Percentiles rank a stretch among this genome's conserved stretches.
Evolutionary conservation across 2,329 filamentous ascomycete species (phyloP).

Genomic region (Plectosphaerella plurivora): DNA sequence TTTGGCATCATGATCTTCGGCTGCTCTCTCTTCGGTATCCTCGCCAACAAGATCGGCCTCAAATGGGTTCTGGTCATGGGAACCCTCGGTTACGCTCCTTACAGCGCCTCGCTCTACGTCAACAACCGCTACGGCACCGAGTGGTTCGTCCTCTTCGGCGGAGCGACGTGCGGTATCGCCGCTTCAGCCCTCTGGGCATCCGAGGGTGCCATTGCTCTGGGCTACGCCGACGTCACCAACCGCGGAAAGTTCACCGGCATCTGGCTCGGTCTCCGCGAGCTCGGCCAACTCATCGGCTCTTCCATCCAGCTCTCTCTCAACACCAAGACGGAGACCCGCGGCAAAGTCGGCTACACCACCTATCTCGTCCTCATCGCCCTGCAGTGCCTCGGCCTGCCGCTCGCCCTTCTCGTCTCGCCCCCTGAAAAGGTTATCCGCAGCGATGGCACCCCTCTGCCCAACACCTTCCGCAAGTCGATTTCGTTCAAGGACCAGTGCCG

Average conservation of each 20-base stretch:
- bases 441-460: slow-evolving; percentile 23
- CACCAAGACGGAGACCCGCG: slow-evolving; percentile 31
- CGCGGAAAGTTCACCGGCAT: slow-evolving; percentile 42
- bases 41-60: slow-evolving; percentile 29
- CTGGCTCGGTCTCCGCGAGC: slow-evolving; percentile 47
- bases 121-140: slow-evolving; percentile 38
- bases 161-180: slow-evolving; percentile 33
- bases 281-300: slow-evolving; percentile 47
- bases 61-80: slow-evolving; percentile 35
- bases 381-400: slow-evolving; percentile 39
- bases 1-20: slow-evolving; percentile 51
- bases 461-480: slow-evolving; percentile 30
- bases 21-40: slow-evolving; percentile 32
- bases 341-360: slow-evolving; percentile 40
- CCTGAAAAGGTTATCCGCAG: slow-evolving; percentile 38
- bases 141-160: slow-evolving; percentile 39
- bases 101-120: slow-evolving; percentile 36
- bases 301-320: slow-evolving; percentile 48
- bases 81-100: slow-evolving; percentile 36
- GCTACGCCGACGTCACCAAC: slow-evolving; percentile 32
- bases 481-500: slow-evolving; percentile 24
- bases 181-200: slow-evolving; percentile 31
- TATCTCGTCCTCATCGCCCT: slow-evolving; percentile 35
- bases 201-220: slow-evolving; percentile 23
- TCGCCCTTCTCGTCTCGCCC: slow-evolving; percentile 38